phyloP scores from a whole-genome alignment of 352 stramenopile genomes.

The Globisporangium splendens region DNA sequence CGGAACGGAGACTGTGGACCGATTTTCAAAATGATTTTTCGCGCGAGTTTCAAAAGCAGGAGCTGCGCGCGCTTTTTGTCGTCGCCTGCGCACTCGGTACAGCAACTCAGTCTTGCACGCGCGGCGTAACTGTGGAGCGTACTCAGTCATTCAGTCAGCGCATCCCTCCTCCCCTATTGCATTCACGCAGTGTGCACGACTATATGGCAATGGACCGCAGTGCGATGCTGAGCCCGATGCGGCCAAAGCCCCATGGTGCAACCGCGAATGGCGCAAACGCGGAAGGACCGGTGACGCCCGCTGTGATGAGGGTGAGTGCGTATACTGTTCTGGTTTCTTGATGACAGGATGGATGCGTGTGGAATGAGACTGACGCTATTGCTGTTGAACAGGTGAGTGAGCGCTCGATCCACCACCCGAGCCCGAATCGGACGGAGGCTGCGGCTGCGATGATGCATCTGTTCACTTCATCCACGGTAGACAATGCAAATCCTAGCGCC shows the following conservation, averaged over 20 bases:
- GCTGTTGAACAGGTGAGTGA: conserved; percentile 12
- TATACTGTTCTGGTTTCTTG: not conserved
- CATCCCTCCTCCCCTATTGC: conserved; percentile 8
- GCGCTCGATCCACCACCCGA: conserved; percentile 61
- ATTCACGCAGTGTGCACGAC: no score
- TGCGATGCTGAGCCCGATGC: conserved; percentile 43
- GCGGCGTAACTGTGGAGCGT: not conserved
- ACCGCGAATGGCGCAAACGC: not conserved
- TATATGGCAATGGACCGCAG: conserved; percentile 26
- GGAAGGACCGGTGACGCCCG: conserved; percentile 23
- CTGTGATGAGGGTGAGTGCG: conserved; percentile 10
- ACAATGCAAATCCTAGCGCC: conserved; percentile 1
- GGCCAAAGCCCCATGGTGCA: conserved; percentile 15
- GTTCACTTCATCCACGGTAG: conserved; percentile 37
- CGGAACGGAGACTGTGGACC: conserved; percentile 18
- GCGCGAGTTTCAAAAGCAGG: conserved; percentile 12
- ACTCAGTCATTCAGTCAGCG: conserved; percentile 2
- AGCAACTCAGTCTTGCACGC: not conserved
- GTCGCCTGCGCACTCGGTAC: not conserved
- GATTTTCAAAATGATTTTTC: conserved; percentile 8
- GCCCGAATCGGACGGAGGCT: conserved; percentile 73
- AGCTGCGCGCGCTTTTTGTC: conserved; percentile 13
- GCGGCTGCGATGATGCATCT: conserved; percentile 80
- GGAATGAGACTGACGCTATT: not conserved
- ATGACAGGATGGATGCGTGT: not conserved